A percentile compares a stretch with the other conserved stretches of the same genome.
phyloP scores from a whole-genome alignment of 495 filamentous ascomycete genomes.

The Paragyromitra xinjiangensis region DNA sequence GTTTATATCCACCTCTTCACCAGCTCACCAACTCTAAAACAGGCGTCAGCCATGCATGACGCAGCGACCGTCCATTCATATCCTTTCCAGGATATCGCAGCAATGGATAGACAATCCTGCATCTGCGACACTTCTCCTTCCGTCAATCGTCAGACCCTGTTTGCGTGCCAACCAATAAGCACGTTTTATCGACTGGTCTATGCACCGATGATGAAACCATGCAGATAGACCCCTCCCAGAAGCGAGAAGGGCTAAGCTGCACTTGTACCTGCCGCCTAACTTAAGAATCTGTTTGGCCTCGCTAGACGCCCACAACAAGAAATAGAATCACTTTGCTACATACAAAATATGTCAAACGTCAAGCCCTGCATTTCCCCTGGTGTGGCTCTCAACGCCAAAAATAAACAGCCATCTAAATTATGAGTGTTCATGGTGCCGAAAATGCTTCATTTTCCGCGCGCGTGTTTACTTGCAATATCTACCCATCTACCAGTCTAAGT shows the following conservation, averaged over 20 bases:
- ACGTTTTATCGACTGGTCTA: conserved; percentile 13
- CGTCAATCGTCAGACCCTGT: background rate
- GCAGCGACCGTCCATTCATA: conserved; percentile 1
- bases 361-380: background rate
- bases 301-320: conserved; percentile 38
- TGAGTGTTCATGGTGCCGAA: conserved; percentile 1
- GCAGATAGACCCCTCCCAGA: conserved; percentile 8
- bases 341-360: background rate
- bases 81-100: background rate
- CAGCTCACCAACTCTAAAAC: conserved; percentile 31
- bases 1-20: conserved; percentile 24
- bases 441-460: conserved; percentile 29
- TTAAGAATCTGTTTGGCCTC: conserved; percentile 30
- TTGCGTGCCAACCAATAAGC: background rate
- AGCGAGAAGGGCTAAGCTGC: background rate
- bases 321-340: conserved; percentile 20
- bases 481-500: conserved; percentile 13
- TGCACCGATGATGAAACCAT: conserved; percentile 27
- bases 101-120: background rate
- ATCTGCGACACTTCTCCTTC: conserved; percentile 16
- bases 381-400: conserved; percentile 5
- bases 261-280: conserved; percentile 16
- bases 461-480: background rate
- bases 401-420: conserved; percentile 3
- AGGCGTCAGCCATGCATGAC: conserved; percentile 20